Evolutionary conservation across 169 alveolate species (phyloP).

Genomic region (Blepharisma undulans): DNA sequence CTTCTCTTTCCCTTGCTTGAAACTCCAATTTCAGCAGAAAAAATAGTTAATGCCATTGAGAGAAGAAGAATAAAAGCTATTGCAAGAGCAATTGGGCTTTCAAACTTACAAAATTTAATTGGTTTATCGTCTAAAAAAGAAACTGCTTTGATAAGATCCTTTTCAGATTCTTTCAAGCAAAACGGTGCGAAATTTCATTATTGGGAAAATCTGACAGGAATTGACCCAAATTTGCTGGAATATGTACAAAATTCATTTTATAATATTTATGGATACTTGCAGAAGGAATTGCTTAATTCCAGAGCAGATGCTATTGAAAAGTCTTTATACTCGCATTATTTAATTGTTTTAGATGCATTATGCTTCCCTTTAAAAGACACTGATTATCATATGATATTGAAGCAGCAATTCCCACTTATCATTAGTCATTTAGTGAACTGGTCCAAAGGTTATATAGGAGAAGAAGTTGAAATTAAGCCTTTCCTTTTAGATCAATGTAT

Average conservation of each 20-base stretch:
- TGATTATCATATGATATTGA: constrained; percentile 33
- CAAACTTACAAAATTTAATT: background rate
- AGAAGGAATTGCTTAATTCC: constrained; percentile 11
- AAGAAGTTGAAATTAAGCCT: background rate
- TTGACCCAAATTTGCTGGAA: constrained; percentile 2
- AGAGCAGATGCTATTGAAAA: background rate
- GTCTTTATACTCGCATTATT: background rate
- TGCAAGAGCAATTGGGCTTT: constrained; percentile 18
- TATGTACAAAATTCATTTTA: constrained; percentile 22
- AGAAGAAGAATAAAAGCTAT: constrained; percentile 9
- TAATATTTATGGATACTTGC: background rate
- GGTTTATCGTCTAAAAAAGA: background rate
- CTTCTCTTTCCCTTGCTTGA: background rate
- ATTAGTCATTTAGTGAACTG: background rate
- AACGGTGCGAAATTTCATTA: constrained; percentile 18
- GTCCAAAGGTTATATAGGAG: constrained; percentile 35
- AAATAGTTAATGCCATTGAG: constrained; percentile 12
- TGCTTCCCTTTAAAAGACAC: background rate
- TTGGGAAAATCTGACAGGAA: constrained; percentile 29
- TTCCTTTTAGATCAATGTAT: constrained; percentile 2
- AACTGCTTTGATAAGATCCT: constrained; percentile 19
- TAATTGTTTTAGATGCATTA: constrained; percentile 22
- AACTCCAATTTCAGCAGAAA: background rate
- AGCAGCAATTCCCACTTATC: background rate
- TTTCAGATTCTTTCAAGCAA: background rate